phyloP scores from a whole-genome alignment of 495 filamentous ascomycete species.

The Podospora appendiculata region DNA sequence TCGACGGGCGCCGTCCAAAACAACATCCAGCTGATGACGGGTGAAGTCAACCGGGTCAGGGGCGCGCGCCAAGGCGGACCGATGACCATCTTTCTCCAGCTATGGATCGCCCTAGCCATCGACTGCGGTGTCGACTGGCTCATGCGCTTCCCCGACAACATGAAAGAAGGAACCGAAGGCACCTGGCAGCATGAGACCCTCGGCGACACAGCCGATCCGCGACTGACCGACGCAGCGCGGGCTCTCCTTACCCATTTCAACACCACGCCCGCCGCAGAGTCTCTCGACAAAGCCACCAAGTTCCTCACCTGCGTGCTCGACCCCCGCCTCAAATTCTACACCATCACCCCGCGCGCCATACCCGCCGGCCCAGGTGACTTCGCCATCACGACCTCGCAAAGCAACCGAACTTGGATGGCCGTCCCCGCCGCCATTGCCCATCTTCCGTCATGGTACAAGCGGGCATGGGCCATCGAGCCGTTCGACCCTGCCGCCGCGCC shows the following conservation, averaged over 20 bases:
- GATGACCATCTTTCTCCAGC: not conserved
- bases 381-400: not conserved
- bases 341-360: constrained; percentile 1
- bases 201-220: not conserved
- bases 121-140: constrained; percentile 16
- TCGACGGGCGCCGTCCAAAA: not conserved
- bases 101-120: constrained; percentile 5
- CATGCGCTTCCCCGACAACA: constrained; percentile 4
- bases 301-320: constrained; percentile 10
- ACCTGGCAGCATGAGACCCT: constrained; percentile 2
- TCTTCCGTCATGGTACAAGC: constrained; percentile 3
- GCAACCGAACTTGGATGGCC: constrained; percentile 10
- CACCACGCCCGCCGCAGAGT: not conserved
- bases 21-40: not conserved
- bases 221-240: not conserved
- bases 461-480: constrained; percentile 16
- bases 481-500: constrained; percentile 9
- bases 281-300: not conserved
- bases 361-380: not conserved
- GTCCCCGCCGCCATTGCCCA: constrained; percentile 8
- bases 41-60: not conserved
- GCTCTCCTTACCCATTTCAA: constrained; percentile 7
- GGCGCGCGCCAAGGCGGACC: not conserved
- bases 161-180: not conserved
- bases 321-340: constrained; percentile 7